Conservation (phyloP, 139 green algal genomes). For the Chlorella sp. region DNA sequence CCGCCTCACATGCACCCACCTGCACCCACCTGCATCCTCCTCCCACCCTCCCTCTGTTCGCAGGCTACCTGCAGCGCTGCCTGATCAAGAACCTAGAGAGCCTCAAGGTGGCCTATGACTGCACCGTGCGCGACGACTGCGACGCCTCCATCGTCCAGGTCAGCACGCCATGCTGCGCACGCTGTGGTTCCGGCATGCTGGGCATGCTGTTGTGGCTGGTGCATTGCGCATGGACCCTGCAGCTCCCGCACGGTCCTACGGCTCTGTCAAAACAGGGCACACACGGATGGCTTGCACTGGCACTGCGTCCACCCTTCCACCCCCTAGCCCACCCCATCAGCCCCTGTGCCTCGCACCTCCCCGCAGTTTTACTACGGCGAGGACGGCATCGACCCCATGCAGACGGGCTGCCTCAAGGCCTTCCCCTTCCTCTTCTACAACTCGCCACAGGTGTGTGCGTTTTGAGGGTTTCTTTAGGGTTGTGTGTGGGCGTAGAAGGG, state of each 20-base stretch:
- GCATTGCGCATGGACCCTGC: too few species aligned
- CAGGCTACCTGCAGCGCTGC: slow-evolving; percentile 84
- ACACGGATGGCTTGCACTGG: too few species aligned
- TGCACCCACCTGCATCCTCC: neutral
- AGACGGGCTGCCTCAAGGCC: slow-evolving; percentile 70
- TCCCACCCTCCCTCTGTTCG: too few species aligned
- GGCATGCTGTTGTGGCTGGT: too few species aligned
- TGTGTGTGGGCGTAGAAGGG: neutral
- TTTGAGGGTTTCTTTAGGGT: too few species aligned
- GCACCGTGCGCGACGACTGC: slow-evolving; percentile 88
- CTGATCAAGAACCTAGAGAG: slow-evolving; percentile 97
- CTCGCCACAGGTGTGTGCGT: slow-evolving; percentile 23
- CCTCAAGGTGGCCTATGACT: slow-evolving; percentile 88
- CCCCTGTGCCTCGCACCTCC: too few species aligned
- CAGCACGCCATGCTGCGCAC: neutral
- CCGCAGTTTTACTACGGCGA: slow-evolving; percentile 95
- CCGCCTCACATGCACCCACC: neutral
- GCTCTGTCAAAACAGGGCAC: too few species aligned
- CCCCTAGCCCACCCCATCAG: too few species aligned
- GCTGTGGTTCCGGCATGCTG: too few species aligned
- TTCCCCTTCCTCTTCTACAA: slow-evolving; percentile 84
- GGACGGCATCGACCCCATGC: slow-evolving; percentile 89
- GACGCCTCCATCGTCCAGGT: slow-evolving; percentile 85
- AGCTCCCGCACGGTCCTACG: too few species aligned
- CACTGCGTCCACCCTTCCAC: neutral